A percentile compares a stretch with the other conserved stretches of the same genome.
Conservation (phyloP, 345 rosid genomes). For the Pistacia integerrima region DNA sequence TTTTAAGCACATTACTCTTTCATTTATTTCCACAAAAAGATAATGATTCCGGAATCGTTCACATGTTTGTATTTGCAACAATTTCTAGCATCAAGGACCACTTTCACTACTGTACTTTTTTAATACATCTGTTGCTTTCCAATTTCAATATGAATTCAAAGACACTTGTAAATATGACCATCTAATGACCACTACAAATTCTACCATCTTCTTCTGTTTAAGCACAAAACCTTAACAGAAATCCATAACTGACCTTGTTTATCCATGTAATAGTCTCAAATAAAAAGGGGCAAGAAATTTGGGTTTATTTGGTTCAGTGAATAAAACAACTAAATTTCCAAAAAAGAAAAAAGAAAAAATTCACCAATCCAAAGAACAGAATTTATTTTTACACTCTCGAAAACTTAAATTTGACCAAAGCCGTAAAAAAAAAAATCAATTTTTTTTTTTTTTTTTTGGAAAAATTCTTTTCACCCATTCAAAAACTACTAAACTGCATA, state of each 20-base stretch:
- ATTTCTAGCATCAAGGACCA: not conserved
- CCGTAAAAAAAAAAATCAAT: not conserved
- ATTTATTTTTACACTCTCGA: too few species aligned
- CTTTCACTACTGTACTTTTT: not conserved
- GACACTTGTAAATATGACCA: not conserved
- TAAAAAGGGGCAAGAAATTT: too few species aligned
- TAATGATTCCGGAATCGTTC: not conserved
- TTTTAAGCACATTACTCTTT: too few species aligned
- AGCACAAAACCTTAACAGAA: not conserved
- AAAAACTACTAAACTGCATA: not conserved
- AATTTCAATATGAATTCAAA: not conserved
- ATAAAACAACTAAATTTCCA: too few species aligned
- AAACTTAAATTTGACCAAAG: not conserved
- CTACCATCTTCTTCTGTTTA: not conserved
- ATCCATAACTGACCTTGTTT: not conserved
- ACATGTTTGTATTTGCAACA: not conserved
- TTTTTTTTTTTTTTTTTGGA: not conserved
- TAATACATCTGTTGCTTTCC: not conserved
- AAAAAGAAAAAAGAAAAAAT: too few species aligned
- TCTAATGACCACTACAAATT: not conserved
- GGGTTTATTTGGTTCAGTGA: too few species aligned
- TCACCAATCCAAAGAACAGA: too few species aligned
- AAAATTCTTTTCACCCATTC: not conserved
- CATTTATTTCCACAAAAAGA: too few species aligned
- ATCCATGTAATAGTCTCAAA: not conserved